Evolutionary conservation across 2,329 filamentous ascomycete species (phyloP).

Genomic region (Dryadomyces quercus-mongolicae): DNA sequence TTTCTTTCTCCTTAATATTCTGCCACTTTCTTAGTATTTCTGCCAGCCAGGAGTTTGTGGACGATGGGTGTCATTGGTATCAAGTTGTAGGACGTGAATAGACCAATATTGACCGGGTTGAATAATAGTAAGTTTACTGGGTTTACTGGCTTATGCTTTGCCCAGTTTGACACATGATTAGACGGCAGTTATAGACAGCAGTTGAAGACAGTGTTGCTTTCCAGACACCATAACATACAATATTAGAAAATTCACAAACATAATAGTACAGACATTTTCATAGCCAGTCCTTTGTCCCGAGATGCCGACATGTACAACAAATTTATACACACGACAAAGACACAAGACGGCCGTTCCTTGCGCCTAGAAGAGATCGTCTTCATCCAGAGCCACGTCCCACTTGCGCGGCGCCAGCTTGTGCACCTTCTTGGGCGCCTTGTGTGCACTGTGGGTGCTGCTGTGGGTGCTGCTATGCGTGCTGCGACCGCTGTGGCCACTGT

Average conservation of each 20-base stretch:
- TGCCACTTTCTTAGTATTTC: not conserved
- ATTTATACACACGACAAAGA: too few species aligned
- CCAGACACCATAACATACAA: not conserved
- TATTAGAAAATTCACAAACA: too few species aligned
- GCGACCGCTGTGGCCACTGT: constrained; percentile 8
- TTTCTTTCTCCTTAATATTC: not conserved
- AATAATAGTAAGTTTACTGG: too few species aligned
- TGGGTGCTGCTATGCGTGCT: constrained; percentile 21
- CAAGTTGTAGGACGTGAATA: not conserved
- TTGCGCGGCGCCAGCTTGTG: constrained; percentile 34
- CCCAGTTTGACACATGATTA: too few species aligned
- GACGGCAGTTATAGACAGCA: too few species aligned
- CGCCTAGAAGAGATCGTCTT: constrained; percentile 25
- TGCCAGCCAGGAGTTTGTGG: not conserved
- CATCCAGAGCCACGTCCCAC: constrained; percentile 30
- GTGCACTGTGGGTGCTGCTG: too few species aligned
- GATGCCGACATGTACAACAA: not conserved
- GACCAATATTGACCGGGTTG: too few species aligned
- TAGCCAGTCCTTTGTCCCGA: not conserved
- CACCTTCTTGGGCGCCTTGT: constrained; percentile 32
- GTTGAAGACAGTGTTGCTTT: too few species aligned
- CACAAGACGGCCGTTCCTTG: not conserved
- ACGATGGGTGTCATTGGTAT: too few species aligned
- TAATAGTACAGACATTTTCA: not conserved
- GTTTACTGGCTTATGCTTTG: too few species aligned